Evolutionary conservation across 257 asterid species (phyloP), one percentile per base, ranked within the genome.

Genomic region (Ocimum tenuiflorum): DNA sequence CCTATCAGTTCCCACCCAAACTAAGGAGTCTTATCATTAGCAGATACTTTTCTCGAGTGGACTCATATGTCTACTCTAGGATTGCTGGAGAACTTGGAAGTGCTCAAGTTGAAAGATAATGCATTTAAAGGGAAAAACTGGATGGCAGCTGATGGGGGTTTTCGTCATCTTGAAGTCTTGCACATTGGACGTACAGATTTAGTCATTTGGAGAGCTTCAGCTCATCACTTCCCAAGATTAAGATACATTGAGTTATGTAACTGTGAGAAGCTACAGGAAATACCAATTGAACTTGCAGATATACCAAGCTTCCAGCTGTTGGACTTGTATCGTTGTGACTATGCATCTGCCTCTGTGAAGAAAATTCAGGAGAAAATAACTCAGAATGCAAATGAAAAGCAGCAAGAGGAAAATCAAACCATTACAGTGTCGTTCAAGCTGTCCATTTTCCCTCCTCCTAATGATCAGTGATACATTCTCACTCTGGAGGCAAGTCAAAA

Each of bases 31-130:
- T 66, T 73, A 18, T 69, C 81, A 0, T 31, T 76, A 0, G 67
- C 72, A 0, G 79, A 61, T 7, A 79, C 84, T 6, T 69, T 59
- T 54, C 73, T 82, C 0, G 55, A 63, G 0, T 82, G 87, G 87
- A 24, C 15, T 0, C 63, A 82, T 23, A 71, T 82, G 74, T 10
- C 69, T 14, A 59, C 47, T 12, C 63, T 81, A 4, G 83, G 79
- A 8, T 20, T 48, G 67, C 31, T 75, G 33, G 67, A 66, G 10
- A 65, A 57, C 17, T 71, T 68, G 33, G 53, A 73, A 61, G 74
- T 70, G 19, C 75, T 80, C 57, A 77, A 63, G 39, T 8, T 75
- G 69, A 72, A 70, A 38, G 49, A 75, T 54, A 78, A 35, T 23
- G 70, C 78, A 13, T 62, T 81, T 35, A 48, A 20, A 36, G 86